These are phyloP conservation scores for Canavalia gladiata DNA, from an alignment of 306 rosid genomes.

Conservation along the genomic window DNA sequence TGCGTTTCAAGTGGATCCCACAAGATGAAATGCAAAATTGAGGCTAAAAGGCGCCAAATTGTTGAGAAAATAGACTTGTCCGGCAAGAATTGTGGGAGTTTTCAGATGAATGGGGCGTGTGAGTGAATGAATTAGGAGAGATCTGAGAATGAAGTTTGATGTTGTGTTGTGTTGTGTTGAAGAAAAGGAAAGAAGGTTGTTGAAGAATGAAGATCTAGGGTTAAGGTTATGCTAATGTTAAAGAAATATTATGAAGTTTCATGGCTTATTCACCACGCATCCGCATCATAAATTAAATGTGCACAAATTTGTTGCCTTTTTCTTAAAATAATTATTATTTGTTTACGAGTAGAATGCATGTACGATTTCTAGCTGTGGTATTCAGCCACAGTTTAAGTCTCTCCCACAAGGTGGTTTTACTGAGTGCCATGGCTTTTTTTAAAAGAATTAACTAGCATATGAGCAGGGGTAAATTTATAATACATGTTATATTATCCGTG, in stretches of 20 bases:
- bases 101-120: neutral
- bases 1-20: too few relatives aligned
- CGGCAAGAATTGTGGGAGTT: neutral
- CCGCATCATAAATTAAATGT: neutral
- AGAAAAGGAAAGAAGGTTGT: neutral
- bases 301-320: neutral
- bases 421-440: too few relatives aligned
- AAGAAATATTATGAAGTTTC: constrained; percentile 1
- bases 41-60: neutral
- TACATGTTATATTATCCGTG: too few relatives aligned
- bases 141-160: constrained; percentile 22
- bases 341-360: neutral
- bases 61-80: neutral
- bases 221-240: neutral
- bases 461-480: too few relatives aligned
- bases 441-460: too few relatives aligned
- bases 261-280: constrained; percentile 38
- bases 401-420: too few relatives aligned
- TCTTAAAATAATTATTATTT: neutral
- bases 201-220: constrained; percentile 32
- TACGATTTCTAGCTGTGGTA: too few relatives aligned
- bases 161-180: constrained; percentile 7
- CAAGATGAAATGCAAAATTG: too few relatives aligned
- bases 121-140: neutral
- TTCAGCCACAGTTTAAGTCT: too few relatives aligned